These are phyloP conservation scores for Scorias spongiosa DNA, from an alignment of 2,329 filamentous ascomycete species.

Conservation along the genomic window DNA sequence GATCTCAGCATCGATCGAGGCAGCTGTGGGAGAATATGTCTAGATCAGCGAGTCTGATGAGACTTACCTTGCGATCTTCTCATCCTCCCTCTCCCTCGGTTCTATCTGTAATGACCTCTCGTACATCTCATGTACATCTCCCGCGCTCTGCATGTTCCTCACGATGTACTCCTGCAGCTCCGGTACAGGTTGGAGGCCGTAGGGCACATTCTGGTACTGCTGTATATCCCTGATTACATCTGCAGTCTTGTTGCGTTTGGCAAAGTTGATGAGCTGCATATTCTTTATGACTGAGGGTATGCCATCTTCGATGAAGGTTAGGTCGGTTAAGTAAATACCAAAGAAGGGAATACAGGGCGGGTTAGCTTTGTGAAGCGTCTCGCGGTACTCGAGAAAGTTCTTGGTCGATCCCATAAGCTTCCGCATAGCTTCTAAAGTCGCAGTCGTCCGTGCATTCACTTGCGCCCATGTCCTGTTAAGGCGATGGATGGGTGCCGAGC, in stretches of 20 bases:
- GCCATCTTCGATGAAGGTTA: constrained; percentile 97
- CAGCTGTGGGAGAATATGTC: no score
- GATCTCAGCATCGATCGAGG: no score
- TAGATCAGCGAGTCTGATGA: not conserved
- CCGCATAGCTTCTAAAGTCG: constrained; percentile 76
- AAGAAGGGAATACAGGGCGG: constrained; percentile 98
- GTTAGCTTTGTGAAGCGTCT: constrained; percentile 80
- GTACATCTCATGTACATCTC: constrained; percentile 98
- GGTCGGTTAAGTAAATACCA: constrained; percentile 93
- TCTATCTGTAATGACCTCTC: constrained; percentile 89
- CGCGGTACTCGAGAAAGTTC: constrained; percentile 95
- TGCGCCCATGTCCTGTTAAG: constrained; percentile 89
- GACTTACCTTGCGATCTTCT: constrained; percentile 93
- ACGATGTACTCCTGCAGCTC: constrained; percentile 95
- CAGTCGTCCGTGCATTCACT: constrained; percentile 70
- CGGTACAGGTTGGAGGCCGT: constrained; percentile 71
- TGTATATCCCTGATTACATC: constrained; percentile 98
- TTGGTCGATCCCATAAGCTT: constrained; percentile 92
- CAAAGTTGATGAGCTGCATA: constrained; percentile 94
- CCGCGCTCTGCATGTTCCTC: constrained; percentile 86
- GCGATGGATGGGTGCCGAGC: constrained; percentile 87
- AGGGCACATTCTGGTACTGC: constrained; percentile 97
- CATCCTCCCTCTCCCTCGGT: constrained; percentile 89
- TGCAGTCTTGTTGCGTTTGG: constrained; percentile 92
- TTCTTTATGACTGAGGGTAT: constrained; percentile 95